Conservation (phyloP, 176 grass and related monocot genomes). For the Cocos nucifera region DNA sequence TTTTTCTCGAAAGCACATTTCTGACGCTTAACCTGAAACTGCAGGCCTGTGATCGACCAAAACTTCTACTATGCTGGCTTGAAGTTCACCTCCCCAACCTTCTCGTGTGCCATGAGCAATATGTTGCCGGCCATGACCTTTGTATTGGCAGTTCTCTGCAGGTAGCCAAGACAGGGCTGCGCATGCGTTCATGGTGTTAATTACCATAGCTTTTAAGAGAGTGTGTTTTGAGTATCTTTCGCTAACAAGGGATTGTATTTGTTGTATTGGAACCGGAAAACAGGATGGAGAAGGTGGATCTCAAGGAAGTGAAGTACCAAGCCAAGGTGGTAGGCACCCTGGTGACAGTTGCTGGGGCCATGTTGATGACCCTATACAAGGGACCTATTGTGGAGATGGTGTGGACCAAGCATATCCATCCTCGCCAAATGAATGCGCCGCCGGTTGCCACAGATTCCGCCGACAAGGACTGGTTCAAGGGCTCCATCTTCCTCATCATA, state of each 20-base stretch:
- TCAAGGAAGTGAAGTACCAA: conserved; percentile 10
- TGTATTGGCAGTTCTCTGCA: conserved; percentile 9
- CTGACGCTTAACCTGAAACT: not conserved
- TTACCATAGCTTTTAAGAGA: no score
- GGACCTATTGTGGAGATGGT: conserved; percentile 10
- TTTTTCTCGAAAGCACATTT: not conserved
- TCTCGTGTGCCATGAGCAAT: conserved; percentile 22
- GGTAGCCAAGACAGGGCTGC: not conserved
- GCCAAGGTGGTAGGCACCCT: conserved; percentile 10
- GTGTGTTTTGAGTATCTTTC: no score
- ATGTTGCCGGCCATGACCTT: conserved; percentile 18
- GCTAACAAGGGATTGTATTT: no score
- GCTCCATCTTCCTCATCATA: conserved; percentile 17
- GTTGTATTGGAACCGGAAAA: no score
- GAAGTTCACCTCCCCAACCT: conserved; percentile 14
- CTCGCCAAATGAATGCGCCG: not conserved
- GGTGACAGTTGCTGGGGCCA: conserved; percentile 18
- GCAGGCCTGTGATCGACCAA: conserved; percentile 16
- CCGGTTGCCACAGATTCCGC: not conserved
- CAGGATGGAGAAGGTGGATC: conserved; percentile 20
- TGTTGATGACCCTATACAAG: conserved; percentile 17
- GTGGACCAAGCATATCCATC: not conserved
- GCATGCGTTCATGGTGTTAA: no score
- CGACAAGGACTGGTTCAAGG: conserved; percentile 2
- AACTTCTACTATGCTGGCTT: conserved; percentile 11